Base-by-base conservation (phyloP, 225 moss, liverwort and hornwort genomes). In the Straminergon stramineum region DNA sequence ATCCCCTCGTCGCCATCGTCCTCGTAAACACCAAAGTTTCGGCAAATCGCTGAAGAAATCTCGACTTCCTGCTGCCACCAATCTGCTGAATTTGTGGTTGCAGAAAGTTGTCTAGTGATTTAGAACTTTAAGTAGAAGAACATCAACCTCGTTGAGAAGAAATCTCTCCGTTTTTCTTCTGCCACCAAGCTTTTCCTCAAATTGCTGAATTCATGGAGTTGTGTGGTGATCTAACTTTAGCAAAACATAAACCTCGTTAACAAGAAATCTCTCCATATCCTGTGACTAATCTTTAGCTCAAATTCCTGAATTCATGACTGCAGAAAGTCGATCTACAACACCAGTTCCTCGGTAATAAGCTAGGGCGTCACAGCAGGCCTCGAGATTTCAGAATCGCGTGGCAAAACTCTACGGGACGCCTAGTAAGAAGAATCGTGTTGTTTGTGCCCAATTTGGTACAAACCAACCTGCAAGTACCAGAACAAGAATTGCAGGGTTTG, bases 1-100 rank as follows among this genome's bases (percentile, higher is more conserved):
- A 30, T 5, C 86, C 66, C 76, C 62, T 80, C 30, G 90, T 79
- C 51, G 87, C 90, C 93, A 91, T 87, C 86, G 37, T 52, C 78
- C 62, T 70, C 58, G 39, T 18, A 19, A 66, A 39, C 84, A 73
- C 53, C 17, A 27, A 55, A 21, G 15, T 11, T 57, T 63, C 74
- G 48, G 26, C 85, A 65, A 75, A 62, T 75, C 28, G 7, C 51
- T 52, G 65, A 56, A 56, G 69, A 55, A 64, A 65, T n/a, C 53
- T 75, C 22, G 63, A 32, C 39, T 77, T 57, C 63, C 53, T 76
- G 10, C 45, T 82, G 51, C 75, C 13, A 55, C 28, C 82, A 55
- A 61, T 89, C 55, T 61, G 30, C 67, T 20, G 61, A 71, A 45
- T 45, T 68, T 48, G 26, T 41, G 53, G 34, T 82, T 75, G 82